These are phyloP conservation scores for Castanopsis chinensis DNA, from an alignment of 306 rosid genomes.

Conservation along the genomic window DNA sequence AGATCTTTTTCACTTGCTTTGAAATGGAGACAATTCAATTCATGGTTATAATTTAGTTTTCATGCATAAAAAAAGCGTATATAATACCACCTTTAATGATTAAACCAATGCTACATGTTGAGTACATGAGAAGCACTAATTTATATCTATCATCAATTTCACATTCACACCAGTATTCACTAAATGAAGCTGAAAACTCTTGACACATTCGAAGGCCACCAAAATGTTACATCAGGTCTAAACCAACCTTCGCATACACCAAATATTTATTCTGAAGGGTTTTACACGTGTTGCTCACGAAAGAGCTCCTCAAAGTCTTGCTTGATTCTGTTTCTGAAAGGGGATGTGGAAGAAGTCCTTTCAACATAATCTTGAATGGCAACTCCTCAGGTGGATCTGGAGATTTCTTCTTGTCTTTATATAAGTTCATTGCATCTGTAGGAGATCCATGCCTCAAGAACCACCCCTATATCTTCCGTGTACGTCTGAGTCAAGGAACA, in stretches of 20 bases:
- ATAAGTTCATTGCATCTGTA: conserved; percentile 87
- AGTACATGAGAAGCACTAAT: neutral
- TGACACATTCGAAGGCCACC: neutral
- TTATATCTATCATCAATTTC: neutral
- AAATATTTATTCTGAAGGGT: conserved; percentile 91
- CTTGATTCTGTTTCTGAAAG: conserved; percentile 89
- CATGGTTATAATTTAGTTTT: too few relatives aligned
- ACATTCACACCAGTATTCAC: neutral
- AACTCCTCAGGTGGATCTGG: conserved; percentile 93
- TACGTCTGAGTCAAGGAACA: conserved; percentile 80
- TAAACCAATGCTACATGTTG: neutral
- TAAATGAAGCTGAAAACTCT: neutral
- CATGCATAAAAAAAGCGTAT: too few relatives aligned
- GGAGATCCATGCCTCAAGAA: conserved; percentile 82
- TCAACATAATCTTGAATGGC: conserved; percentile 88
- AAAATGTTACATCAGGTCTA: neutral
- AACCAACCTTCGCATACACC: conserved; percentile 57
- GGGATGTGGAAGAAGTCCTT: conserved; percentile 89
- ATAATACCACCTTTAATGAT: neutral
- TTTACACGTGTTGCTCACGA: conserved; percentile 74
- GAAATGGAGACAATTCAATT: too few relatives aligned
- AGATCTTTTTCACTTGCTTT: too few relatives aligned
- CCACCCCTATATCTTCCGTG: conserved; percentile 78
- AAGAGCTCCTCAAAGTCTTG: conserved; percentile 96
- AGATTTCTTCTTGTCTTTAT: conserved; percentile 89